Base-by-base conservation (phyloP, 495 filamentous ascomycete genomes). In the Penicillium diatomitis region DNA sequence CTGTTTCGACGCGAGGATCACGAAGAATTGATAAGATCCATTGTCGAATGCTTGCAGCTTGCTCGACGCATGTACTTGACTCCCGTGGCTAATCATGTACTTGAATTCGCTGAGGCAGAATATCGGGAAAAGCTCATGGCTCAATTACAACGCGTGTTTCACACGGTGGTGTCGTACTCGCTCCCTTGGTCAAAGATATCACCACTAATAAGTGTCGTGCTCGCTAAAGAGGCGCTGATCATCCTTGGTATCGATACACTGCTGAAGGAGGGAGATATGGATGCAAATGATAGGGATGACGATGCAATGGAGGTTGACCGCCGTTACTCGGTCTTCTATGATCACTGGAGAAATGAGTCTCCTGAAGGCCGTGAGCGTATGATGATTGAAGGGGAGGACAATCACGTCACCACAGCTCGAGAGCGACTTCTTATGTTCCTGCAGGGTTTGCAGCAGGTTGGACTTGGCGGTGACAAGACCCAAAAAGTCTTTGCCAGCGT, bases 401-500 rank as follows among this genome's bases (percentile, higher is more conserved):
- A 39, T 3, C 52, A 52, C 3, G 67, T 71, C 8, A 68, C 58
- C 12, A 56, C 56, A n/a, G 67, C 78, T 29, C 76, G 79, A 27
- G 63, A 75, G 34, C 75, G 74, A 31, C 59, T 87, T 29, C 59
- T 82, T 20, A 67, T 71, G 32, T 64, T 88, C 11, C 67, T 86
- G 11, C 73, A 78, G 33, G 76, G 78, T 28, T 66, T 94, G 10
- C 73, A 83, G 47, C 76, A 79, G 28, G 82, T 90, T 6, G 90
- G 88, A 0, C 62, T 95, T 44, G 86, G 81, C 7, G 85, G 84
- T 6, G 82, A 87, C 50, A 76, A 74, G 46, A 86, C 86, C 43
- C 85, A 90, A 58, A 76, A 84, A 39, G 74, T 85, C 8, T 88
- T 92, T 54, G 88, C 86, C 27, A 73, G 82, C 50, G 75, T 88